Base-by-base conservation (phyloP, 768 basidiomycete genomes). In the Pisolithus albus region DNA sequence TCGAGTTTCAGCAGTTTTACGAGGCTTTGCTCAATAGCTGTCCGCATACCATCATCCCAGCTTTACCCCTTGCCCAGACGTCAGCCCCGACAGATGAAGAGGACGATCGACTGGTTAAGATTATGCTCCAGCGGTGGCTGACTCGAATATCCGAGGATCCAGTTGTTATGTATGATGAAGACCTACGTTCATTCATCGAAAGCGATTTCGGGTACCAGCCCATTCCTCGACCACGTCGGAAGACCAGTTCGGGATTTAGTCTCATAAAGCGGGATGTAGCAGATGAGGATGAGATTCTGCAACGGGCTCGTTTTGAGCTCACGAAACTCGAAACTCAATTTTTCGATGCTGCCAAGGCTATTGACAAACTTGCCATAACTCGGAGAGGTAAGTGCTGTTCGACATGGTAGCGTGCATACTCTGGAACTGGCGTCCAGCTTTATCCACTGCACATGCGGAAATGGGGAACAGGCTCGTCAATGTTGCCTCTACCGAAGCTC, bases 1-100 rank as follows among this genome's bases (percentile, higher is more conserved):
- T 85, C 61, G 96, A 99, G 67, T 97, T 96, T 68, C 88, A 92
- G 65, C 82, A 88, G 56, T 92, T 98, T 68, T 92, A 93, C 60
- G 92, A 96, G 45, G 80, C 93, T 45, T 78, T 95, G 59, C 80
- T 92, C 28, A 80, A 86, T 60, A 92, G 81, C 68, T 94, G 91
- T 65, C 96, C 96, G 0, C 96, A 98, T 63, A 95, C 94, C 24
- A 96, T 99, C 59, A 77, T 97, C 15, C 92, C 96, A 7, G 96
- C 96, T 4, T 78, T 99, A 13, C 96, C 96, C 1, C 78, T 98
- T n/a, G 82, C 94, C 0, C 92, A 95, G 58, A 97, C 94, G 0
- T 97, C 94, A 11, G 96, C 96, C 2, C 87, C 92, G 23, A 93
- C 92, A 11, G 96, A 98, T 62, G 96, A 98, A 70, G 96, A 98